phyloP scores from a whole-genome alignment of 805 yeast species.

The Wickerhamomyces tratensis region DNA sequence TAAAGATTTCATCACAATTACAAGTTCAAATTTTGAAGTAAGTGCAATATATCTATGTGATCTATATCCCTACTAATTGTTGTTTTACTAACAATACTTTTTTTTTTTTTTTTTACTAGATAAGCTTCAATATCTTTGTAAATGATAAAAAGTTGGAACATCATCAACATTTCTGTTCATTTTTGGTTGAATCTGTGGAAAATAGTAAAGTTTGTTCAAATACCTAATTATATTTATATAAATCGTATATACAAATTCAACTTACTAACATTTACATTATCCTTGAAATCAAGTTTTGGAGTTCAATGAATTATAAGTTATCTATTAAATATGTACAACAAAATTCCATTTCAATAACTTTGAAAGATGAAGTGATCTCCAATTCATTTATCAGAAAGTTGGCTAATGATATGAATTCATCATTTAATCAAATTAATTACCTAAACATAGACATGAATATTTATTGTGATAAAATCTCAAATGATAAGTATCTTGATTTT shows the following conservation, averaged over 20 bases:
- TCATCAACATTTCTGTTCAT: not conserved
- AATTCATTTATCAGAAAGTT: not conserved
- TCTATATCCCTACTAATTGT: no score
- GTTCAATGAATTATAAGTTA: not conserved
- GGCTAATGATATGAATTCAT: not conserved
- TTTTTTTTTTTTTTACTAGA: no score
- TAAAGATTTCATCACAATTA: not conserved
- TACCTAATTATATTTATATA: not conserved
- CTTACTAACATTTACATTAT: no score
- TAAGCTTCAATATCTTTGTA: slow-evolving; percentile 1
- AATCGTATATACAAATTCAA: no score
- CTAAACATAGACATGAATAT: not conserved
- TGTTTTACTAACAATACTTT: not conserved
- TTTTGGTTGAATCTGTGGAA: not conserved
- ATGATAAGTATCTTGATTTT: not conserved
- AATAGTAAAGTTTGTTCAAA: not conserved
- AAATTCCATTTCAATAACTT: not conserved
- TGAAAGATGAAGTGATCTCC: not conserved
- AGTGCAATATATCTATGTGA: not conserved
- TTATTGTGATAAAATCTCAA: not conserved
- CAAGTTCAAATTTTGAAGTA: not conserved
- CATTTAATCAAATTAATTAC: not conserved
- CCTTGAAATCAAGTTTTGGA: no score
- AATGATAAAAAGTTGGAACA: slow-evolving; percentile 4
- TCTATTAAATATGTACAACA: no score